phyloP scores from a whole-genome alignment of 257 asterid species.

The Linderniella brevidens region DNA sequence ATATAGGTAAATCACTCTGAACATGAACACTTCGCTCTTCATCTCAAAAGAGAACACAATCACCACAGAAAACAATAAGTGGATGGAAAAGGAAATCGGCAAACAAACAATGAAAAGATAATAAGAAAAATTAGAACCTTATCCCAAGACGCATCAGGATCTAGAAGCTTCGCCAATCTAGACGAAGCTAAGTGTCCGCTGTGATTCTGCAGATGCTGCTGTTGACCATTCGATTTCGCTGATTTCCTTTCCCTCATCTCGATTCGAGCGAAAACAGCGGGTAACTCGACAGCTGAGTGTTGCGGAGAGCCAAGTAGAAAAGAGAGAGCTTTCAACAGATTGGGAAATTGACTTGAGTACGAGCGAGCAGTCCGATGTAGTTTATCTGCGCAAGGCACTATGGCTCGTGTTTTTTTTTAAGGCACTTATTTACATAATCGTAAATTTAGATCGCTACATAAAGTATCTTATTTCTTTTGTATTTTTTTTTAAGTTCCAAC shows the following conservation, averaged over 20 bases:
- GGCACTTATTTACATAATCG: too few relatives aligned
- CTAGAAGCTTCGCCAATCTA: slow-evolving; percentile 57
- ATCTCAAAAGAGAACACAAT: not conserved
- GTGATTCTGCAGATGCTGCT: slow-evolving; percentile 35
- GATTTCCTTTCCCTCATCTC: slow-evolving; percentile 78
- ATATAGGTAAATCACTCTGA: too few relatives aligned
- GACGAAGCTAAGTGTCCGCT: slow-evolving; percentile 69
- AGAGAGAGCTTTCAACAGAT: too few relatives aligned
- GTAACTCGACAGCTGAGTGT: not conserved
- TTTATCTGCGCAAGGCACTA: too few relatives aligned
- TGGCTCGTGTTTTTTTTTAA: too few relatives aligned
- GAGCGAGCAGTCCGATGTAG: too few relatives aligned
- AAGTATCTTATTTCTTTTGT: too few relatives aligned
- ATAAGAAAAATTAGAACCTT: slow-evolving; percentile 30
- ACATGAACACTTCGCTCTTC: not conserved
- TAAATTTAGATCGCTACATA: too few relatives aligned
- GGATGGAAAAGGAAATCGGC: too few relatives aligned
- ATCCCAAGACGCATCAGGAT: slow-evolving; percentile 65
- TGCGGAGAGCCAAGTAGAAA: too few relatives aligned
- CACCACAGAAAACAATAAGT: not conserved
- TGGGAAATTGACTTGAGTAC: too few relatives aligned
- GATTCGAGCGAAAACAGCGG: slow-evolving; percentile 8
- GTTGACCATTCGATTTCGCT: slow-evolving; percentile 32
- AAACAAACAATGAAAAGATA: not conserved
- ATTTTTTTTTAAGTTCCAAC: too few relatives aligned